These are phyloP conservation scores for Coccomyxa sp. DNA, from an alignment of 139 green algal genomes.

Conservation along the genomic window DNA sequence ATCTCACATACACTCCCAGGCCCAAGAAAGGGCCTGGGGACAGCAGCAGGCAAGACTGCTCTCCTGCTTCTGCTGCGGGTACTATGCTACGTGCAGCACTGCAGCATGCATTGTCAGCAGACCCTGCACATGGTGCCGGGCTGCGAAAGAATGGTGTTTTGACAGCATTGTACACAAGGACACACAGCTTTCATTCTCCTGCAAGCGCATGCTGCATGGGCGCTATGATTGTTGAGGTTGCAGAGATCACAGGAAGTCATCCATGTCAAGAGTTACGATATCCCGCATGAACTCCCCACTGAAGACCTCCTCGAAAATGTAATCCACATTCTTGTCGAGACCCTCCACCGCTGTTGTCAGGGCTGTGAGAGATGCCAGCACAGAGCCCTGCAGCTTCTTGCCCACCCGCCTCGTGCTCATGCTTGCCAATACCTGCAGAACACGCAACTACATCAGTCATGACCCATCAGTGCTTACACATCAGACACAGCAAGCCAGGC, in stretches of 20 bases:
- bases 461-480: background rate
- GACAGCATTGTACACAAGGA: too few relatives aligned
- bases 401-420: conserved; percentile 12
- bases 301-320: conserved; percentile 12
- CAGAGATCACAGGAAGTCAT: conserved; percentile 13
- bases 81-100: too few relatives aligned
- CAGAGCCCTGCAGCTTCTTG: conserved; percentile 4
- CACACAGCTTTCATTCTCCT: too few relatives aligned
- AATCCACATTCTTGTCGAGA: conserved; percentile 8
- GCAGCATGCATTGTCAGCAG: too few relatives aligned
- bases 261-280: conserved; percentile 6
- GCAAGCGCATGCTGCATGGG: too few relatives aligned
- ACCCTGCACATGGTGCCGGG: too few relatives aligned
- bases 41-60: too few relatives aligned
- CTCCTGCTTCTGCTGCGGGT: too few relatives aligned
- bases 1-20: too few relatives aligned
- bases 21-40: too few relatives aligned
- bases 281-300: conserved; percentile 2
- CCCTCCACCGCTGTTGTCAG: background rate
- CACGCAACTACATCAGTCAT: background rate
- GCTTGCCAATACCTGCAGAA: conserved; percentile 2
- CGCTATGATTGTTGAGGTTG: too few relatives aligned
- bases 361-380: conserved; percentile 14
- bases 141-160: too few relatives aligned
- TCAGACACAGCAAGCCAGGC: background rate